These are phyloP conservation scores for Aureobasidium pullulans DNA, from an alignment of 2,329 filamentous ascomycete genomes.

Conservation along the genomic window DNA sequence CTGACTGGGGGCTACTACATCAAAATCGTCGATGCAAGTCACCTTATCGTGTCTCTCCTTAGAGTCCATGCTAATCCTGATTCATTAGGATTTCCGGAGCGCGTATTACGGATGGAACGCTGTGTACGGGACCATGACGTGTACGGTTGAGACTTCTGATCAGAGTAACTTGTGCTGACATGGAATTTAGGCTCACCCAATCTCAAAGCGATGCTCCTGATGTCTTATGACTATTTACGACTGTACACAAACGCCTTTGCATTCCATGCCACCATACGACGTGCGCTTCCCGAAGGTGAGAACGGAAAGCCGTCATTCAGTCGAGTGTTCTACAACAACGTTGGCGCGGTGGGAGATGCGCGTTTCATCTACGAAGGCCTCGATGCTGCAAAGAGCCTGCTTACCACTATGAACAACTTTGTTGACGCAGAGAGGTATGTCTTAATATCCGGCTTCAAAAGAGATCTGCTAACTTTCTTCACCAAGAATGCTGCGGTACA, in stretches of 20 bases:
- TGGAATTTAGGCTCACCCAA: constrained; percentile 47
- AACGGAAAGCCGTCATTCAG: constrained; percentile 31
- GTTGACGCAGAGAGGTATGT: constrained; percentile 37
- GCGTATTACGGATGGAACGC: constrained; percentile 65
- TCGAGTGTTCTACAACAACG: constrained; percentile 43
- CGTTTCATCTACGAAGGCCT: constrained; percentile 45
- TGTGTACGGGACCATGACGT: constrained; percentile 59
- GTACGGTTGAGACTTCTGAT: constrained; percentile 32
- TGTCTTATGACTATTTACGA: constrained; percentile 66
- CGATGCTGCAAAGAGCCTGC: constrained; percentile 42
- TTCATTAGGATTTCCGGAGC: constrained; percentile 51
- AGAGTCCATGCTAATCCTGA: background rate
- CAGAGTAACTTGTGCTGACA: background rate
- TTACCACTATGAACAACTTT: constrained; percentile 45
- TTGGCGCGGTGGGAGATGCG: constrained; percentile 41
- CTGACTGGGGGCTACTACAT: constrained; percentile 61
- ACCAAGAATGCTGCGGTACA: constrained; percentile 34
- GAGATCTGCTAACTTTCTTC: background rate
- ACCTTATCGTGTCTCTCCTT: background rate
- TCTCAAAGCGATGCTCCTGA: constrained; percentile 58
- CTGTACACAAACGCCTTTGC: constrained; percentile 71
- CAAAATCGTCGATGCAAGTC: constrained; percentile 55
- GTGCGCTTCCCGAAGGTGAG: constrained; percentile 32
- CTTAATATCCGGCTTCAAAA: background rate
- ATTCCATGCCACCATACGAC: constrained; percentile 60